Conservation (phyloP, 371 early-diverging fungal genomes). For the Conidiobolus incongruus region DNA sequence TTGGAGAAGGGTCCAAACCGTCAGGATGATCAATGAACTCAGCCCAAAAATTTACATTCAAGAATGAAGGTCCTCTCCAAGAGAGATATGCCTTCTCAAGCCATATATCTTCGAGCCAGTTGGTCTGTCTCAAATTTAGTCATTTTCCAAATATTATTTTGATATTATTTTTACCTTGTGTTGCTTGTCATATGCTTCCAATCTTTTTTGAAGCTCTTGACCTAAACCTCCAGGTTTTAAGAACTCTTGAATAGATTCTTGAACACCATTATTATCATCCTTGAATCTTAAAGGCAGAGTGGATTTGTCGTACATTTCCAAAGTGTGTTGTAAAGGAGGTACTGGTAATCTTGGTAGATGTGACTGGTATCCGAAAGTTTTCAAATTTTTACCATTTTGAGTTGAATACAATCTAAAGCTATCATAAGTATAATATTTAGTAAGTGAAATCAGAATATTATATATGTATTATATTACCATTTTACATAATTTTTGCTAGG, state of each 20-base stretch:
- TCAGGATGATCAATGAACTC: constrained; percentile 34
- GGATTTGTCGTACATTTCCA: constrained; percentile 17
- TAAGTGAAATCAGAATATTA: too few relatives aligned
- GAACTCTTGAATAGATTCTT: constrained; percentile 16
- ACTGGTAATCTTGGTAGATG: constrained; percentile 27
- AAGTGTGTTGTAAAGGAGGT: constrained; percentile 22
- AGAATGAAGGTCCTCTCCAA: constrained; percentile 55
- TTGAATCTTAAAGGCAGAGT: constrained; percentile 17
- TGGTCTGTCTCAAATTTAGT: too few relatives aligned
- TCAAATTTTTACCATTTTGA: too few relatives aligned
- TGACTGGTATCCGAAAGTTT: constrained; percentile 10
- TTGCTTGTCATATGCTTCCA: constrained; percentile 22
- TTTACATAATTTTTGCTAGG: too few relatives aligned
- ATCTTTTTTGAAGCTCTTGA: constrained; percentile 23
- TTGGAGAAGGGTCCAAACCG: constrained; percentile 16
- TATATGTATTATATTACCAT: too few relatives aligned
- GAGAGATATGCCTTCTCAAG: constrained; percentile 74
- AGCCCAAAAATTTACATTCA: constrained; percentile 81
- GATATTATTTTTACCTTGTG: constrained; percentile 9
- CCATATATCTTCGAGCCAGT: constrained; percentile 81
- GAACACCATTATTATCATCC: constrained; percentile 13
- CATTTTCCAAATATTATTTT: too few relatives aligned
- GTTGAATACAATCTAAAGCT: too few relatives aligned
- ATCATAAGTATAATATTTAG: too few relatives aligned
- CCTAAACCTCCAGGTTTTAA: constrained; percentile 19